Base-by-base conservation (phyloP, 805 yeast species). In the Kregervanrija fluxuum region DNA sequence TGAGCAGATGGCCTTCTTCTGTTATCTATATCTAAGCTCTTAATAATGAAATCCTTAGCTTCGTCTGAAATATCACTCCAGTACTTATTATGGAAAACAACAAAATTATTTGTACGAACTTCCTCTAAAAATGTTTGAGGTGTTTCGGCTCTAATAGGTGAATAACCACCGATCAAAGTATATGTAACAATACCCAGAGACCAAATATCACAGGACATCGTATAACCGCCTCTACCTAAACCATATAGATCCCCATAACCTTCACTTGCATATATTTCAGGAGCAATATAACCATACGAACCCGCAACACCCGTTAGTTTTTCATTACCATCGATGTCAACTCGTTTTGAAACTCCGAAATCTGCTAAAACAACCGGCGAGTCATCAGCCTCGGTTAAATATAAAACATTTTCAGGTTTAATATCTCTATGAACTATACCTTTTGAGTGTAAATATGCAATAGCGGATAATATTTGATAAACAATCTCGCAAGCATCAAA, bases 131-230 rank as follows among this genome's bases (percentile, higher is more conserved):
- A 91, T 44, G 85, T 95, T 44, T 73, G 75, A 1, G 85, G 87
- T 39, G 78, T 82, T 58, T 90, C 96, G 0, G 96, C 79, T 41
- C 90, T 68, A 64, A 91, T 88, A 3, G 98, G 96, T 5, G 95
- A 83, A 60, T 89, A 88, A 0, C 99, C 99, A 54, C 93, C 88
- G 38, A 91, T 70, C 38, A 90, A 67, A 0, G 97, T 90, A 63
- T 88, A 93, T 0, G 96, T 79, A 38, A 91, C 87, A 8, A 91
- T 95, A 33, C 99, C 99, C 35, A 91, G 60, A 1, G 95, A 85
- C 99, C 99, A 91, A 44, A 91, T 77, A 62, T 91, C 99, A 66
- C 96, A 91, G 1, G 96, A 91, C 56, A 85, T 87, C 35, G 96
- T 95, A 65, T 91, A 97, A 8, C 96, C 98, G 12, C 56, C 61